Percentiles rank a stretch among this genome's conserved stretches.
These are phyloP conservation scores for slime mould (Dictyostelium discoideum) DNA, from an alignment of 78 protist species.

Conservation along the genomic window DNA sequence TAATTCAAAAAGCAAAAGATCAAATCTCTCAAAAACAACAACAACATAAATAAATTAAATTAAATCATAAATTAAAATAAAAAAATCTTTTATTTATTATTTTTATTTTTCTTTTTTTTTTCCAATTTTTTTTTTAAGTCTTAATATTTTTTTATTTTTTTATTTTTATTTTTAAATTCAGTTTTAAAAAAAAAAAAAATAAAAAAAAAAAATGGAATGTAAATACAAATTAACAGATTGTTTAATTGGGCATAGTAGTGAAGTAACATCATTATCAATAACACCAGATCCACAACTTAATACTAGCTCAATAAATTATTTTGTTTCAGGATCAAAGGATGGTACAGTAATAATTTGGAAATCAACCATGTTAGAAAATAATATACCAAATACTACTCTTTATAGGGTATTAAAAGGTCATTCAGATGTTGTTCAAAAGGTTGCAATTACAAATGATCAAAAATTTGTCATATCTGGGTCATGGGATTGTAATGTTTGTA, in stretches of 20 bases:
- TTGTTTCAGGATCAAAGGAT: background rate
- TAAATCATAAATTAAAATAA: background rate
- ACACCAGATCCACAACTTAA: background rate
- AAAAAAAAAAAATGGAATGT: no score
- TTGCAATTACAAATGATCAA: background rate
- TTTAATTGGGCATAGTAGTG: background rate
- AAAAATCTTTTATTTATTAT: background rate
- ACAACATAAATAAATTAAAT: background rate
- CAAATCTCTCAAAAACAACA: constrained; percentile 10
- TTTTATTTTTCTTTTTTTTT: no score
- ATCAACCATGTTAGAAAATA: background rate
- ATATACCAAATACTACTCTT: background rate
- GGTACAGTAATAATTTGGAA: background rate
- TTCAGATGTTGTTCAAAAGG: background rate
- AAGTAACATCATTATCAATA: background rate
- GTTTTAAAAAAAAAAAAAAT: no score
- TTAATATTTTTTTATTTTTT: no score
- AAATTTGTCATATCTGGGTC: background rate
- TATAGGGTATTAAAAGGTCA: background rate
- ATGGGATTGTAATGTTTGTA: background rate
- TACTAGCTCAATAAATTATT: background rate
- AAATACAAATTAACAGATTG: background rate
- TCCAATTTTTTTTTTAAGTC: no score
- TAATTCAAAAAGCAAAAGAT: constrained; percentile 72
- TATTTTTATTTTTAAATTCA: no score